Conservation (phyloP, 2,329 filamentous ascomycete species). For the Colletotrichum filicis region DNA sequence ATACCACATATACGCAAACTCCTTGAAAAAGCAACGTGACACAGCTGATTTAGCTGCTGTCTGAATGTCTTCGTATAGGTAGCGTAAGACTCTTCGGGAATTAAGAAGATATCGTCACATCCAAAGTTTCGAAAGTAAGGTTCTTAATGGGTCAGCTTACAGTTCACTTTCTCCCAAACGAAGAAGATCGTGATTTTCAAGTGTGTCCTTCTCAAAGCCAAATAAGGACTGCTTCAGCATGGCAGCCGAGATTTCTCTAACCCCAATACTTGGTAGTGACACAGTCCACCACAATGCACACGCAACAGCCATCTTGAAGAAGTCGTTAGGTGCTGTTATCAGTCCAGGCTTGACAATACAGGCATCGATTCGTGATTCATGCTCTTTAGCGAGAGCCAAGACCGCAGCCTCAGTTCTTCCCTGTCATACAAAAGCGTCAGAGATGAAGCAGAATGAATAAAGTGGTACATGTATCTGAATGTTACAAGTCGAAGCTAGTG, state of each 20-base stretch:
- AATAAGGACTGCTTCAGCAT: conserved; percentile 56
- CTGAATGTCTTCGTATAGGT: too few species aligned
- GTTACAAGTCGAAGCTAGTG: too few species aligned
- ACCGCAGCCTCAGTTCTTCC: neutral
- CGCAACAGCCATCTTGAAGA: conserved; percentile 36
- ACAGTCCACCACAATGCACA: conserved; percentile 34
- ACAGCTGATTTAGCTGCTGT: too few species aligned
- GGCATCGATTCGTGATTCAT: conserved; percentile 49
- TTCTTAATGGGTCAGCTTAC: too few species aligned
- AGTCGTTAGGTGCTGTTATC: conserved; percentile 43
- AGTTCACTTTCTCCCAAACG: neutral
- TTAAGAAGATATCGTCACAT: too few species aligned
- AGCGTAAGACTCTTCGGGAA: too few species aligned
- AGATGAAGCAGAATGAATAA: neutral
- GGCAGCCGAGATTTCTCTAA: conserved; percentile 52
- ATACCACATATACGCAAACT: too few species aligned
- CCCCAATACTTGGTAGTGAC: conserved; percentile 46
- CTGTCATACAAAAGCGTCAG: neutral
- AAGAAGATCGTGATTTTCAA: conserved; percentile 54
- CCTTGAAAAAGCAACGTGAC: too few species aligned
- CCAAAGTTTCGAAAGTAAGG: too few species aligned
- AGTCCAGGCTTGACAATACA: conserved; percentile 55
- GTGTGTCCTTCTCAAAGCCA: conserved; percentile 58
- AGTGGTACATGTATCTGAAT: too few species aligned
- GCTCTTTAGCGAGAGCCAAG: conserved; percentile 51